Conservation (phyloP, 106 monocot species). For the Cymbidium sinense region DNA sequence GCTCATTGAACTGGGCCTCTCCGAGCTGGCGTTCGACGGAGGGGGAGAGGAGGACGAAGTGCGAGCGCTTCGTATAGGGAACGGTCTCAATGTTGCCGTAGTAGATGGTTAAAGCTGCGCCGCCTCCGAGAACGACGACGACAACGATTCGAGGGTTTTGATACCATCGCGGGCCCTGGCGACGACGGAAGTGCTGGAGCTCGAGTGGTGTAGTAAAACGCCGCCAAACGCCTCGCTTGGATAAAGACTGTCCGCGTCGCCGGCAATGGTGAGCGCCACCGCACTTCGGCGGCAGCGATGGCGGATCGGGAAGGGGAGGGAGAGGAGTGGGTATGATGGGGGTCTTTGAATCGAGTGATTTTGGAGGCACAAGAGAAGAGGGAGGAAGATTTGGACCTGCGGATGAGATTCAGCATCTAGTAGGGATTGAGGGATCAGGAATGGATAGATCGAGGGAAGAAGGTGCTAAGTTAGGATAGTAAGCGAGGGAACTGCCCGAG, state of each 20-base stretch:
- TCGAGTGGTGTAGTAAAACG: constrained; percentile 3
- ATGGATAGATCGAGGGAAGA: neutral
- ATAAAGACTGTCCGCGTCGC: too few species aligned
- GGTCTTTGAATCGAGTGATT: neutral
- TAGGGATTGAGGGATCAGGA: neutral
- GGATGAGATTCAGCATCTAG: constrained; percentile 1
- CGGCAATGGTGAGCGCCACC: neutral
- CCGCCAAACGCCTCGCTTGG: neutral
- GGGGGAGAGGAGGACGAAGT: constrained; percentile 69
- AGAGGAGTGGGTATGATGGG: neutral
- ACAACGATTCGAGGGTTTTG: constrained; percentile 34
- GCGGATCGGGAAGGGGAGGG: neutral
- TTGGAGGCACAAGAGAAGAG: neutral
- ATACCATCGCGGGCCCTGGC: constrained; percentile 37
- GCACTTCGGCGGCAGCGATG: neutral
- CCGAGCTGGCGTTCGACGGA: constrained; percentile 82
- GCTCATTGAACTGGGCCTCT: constrained; percentile 63
- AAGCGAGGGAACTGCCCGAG: neutral
- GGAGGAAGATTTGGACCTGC: neutral
- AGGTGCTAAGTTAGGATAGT: neutral
- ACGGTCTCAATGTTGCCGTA: constrained; percentile 63
- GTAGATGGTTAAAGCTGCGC: constrained; percentile 30
- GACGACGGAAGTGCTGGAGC: constrained; percentile 28
- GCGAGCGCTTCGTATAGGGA: constrained; percentile 72
- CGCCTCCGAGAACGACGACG: constrained; percentile 28